phyloP scores from a whole-genome alignment of 2,329 filamentous ascomycete genomes.

The Epichloe hybrida region DNA sequence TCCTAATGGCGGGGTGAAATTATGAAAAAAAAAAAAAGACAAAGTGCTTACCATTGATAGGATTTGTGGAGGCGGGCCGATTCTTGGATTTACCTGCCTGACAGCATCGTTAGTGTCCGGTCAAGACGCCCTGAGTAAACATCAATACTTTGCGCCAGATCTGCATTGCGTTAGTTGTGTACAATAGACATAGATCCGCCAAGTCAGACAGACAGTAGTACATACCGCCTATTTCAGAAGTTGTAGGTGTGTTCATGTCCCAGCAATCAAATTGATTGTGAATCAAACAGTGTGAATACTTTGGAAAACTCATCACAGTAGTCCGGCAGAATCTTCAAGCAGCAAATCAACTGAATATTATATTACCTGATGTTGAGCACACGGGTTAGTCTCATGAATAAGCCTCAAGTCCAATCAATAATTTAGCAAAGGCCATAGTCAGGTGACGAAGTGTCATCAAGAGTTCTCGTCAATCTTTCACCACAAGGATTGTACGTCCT shows the following conservation, averaged over 20 bases:
- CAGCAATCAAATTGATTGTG: constrained; percentile 21
- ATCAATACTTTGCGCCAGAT: neutral
- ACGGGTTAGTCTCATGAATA: constrained; percentile 15
- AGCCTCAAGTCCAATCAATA: constrained; percentile 8
- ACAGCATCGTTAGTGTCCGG: neutral
- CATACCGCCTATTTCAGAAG: constrained; percentile 36
- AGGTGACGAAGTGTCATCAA: constrained; percentile 56
- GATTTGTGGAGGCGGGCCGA: neutral
- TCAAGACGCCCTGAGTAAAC: neutral
- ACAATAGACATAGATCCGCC: neutral
- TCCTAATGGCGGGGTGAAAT: constrained; percentile 26
- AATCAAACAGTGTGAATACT: constrained; percentile 51
- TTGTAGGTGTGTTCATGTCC: constrained; percentile 40
- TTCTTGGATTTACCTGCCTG: neutral
- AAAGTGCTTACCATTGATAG: neutral
- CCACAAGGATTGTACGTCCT: constrained; percentile 50
- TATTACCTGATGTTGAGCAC: constrained; percentile 17
- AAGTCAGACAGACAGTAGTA: neutral
- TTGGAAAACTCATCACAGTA: constrained; percentile 33
- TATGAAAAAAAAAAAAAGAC: neutral
- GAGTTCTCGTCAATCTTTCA: constrained; percentile 35
- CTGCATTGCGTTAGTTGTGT: neutral
- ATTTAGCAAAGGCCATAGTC: constrained; percentile 27
- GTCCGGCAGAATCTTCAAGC: neutral
- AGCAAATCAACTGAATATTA: constrained; percentile 13